A percentile compares a stretch with the other conserved stretches of the same genome.
Conservation (phyloP, 208 protist species). For the Zelonia costaricensis region DNA sequence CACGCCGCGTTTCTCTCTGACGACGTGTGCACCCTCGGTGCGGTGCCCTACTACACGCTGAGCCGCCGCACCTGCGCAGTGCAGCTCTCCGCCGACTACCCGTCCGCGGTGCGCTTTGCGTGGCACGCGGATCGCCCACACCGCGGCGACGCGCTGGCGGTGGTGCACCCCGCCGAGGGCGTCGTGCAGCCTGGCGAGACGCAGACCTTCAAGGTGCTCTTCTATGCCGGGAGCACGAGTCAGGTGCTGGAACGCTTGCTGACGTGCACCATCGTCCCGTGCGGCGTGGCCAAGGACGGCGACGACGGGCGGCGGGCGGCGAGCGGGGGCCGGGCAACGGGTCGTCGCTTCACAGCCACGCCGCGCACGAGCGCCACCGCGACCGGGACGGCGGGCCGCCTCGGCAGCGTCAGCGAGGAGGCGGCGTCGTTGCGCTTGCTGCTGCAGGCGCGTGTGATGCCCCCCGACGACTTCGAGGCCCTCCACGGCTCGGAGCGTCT, state of each 20-base stretch:
- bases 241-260: conserved; percentile 74
- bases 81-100: conserved; percentile 20
- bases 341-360: not conserved
- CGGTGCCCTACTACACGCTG: conserved; percentile 80
- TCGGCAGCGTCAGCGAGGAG: not conserved
- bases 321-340: not conserved
- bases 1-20: conserved; percentile 59
- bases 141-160: conserved; percentile 58
- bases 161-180: conserved; percentile 49
- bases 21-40: conserved; percentile 71
- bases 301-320: conserved; percentile 10
- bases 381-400: not conserved
- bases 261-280: conserved; percentile 57
- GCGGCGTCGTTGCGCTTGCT: conserved; percentile 56
- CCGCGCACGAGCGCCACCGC: not conserved
- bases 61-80: conserved; percentile 73
- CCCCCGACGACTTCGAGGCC: conserved; percentile 60
- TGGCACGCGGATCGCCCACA: conserved; percentile 34
- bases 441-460: conserved; percentile 80
- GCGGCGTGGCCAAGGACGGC: conserved; percentile 20
- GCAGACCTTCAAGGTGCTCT: conserved; percentile 45
- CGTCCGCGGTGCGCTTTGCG: conserved; percentile 14
- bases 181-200: conserved; percentile 50
- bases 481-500: conserved; percentile 53
- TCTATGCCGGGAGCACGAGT: conserved; percentile 80